These are phyloP conservation scores for Gautieria morchelliformis DNA, from an alignment of 768 basidiomycete genomes.

Conservation along the genomic window DNA sequence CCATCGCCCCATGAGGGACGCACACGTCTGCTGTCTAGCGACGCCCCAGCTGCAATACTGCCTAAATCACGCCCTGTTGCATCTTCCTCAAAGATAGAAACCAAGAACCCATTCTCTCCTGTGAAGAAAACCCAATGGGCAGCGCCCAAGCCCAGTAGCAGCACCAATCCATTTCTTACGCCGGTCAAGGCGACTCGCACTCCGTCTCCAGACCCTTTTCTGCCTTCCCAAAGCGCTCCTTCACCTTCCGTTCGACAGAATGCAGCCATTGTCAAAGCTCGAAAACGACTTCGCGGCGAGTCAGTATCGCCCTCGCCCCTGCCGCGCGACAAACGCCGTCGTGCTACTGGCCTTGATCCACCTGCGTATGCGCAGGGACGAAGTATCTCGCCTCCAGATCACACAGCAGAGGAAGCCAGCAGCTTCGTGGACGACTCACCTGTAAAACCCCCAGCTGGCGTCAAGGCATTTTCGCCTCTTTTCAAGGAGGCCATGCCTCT, in stretches of 20 bases:
- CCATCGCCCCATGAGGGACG: constrained; percentile 25
- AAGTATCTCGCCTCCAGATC: constrained; percentile 21
- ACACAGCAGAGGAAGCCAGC: constrained; percentile 25
- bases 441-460: constrained; percentile 45
- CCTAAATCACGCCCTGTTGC: constrained; percentile 44
- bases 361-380: constrained; percentile 27
- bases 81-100: constrained; percentile 40
- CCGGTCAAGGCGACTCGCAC: constrained; percentile 16
- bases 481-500: constrained; percentile 43
- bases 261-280: constrained; percentile 45
- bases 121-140: constrained; percentile 49
- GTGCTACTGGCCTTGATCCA: constrained; percentile 23
- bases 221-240: constrained; percentile 16
- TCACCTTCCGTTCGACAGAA: not conserved
- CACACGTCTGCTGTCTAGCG: constrained; percentile 17
- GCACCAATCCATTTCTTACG: constrained; percentile 37
- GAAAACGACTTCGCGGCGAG: constrained; percentile 75
- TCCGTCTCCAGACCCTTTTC: constrained; percentile 32
- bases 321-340: constrained; percentile 59
- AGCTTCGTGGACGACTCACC: constrained; percentile 64
- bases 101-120: constrained; percentile 75
- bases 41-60: constrained; percentile 25
- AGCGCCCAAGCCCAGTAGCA: not conserved
- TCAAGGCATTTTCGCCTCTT: constrained; percentile 55
- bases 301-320: constrained; percentile 75